phyloP scores from a whole-genome alignment of 2,329 filamentous ascomycete species.

The Seiridium cupressi region DNA sequence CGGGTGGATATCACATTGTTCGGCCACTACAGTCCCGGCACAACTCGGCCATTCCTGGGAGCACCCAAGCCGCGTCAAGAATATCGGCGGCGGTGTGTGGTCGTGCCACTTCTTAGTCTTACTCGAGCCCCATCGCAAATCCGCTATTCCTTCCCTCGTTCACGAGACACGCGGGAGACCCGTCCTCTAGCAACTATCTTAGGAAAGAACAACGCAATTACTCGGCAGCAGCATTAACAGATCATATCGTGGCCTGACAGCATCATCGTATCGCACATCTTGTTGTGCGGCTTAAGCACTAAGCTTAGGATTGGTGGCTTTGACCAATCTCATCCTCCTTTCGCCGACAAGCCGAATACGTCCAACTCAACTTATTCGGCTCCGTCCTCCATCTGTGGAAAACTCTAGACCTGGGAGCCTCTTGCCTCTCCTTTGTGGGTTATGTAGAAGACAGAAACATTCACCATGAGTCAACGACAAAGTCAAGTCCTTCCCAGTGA shows the following conservation, averaged over 20 bases:
- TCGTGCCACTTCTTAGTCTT: constrained; percentile 4
- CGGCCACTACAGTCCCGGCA: neutral
- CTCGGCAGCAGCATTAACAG: neutral
- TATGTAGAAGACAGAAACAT: constrained; percentile 21
- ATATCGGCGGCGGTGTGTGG: constrained; percentile 1
- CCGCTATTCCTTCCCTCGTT: neutral
- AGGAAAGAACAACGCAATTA: no score
- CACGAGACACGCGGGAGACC: neutral
- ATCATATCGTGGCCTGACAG: neutral
- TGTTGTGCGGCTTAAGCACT: constrained; percentile 5
- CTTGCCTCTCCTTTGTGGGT: neutral
- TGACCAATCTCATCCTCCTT: neutral
- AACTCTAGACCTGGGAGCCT: neutral
- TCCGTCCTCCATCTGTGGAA: neutral
- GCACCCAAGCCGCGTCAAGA: neutral
- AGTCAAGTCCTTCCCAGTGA: constrained; percentile 23
- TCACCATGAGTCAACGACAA: constrained; percentile 23
- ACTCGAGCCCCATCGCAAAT: neutral
- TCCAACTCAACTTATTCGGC: neutral
- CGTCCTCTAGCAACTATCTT: neutral
- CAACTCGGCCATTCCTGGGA: neutral
- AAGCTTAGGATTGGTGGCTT: constrained; percentile 1
- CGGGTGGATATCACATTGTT: neutral
- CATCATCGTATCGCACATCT: neutral
- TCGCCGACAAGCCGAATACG: neutral